Evolutionary conservation across 179 eudicot species (phyloP).

Genomic region (Spinacia oleracea): DNA sequence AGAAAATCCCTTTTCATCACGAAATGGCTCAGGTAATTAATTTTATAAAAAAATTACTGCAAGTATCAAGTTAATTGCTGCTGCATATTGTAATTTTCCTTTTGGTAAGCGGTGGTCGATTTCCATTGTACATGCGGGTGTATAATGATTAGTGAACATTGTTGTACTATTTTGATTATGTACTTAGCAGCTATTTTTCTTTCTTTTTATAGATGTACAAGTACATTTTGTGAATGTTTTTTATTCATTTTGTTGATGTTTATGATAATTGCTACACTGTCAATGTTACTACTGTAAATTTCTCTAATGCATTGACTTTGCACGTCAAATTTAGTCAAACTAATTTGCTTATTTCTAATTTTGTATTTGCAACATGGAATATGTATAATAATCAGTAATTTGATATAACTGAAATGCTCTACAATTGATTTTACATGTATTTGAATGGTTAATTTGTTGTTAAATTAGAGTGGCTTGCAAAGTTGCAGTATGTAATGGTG

Average conservation of each 20-base stretch:
- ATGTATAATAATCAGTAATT: not conserved
- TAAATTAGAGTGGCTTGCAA: not conserved
- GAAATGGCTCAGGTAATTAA: slow-evolving; percentile 76
- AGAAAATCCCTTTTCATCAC: slow-evolving; percentile 86
- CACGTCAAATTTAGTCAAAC: not conserved
- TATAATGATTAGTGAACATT: too few species aligned
- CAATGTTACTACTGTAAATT: not conserved
- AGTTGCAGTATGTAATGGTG: not conserved
- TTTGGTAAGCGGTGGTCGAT: too few species aligned
- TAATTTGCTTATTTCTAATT: not conserved
- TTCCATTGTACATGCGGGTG: too few species aligned
- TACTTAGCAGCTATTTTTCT: too few species aligned
- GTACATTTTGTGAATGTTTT: too few species aligned
- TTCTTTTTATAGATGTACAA: too few species aligned
- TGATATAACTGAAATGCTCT: not conserved
- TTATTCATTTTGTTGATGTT: not conserved
- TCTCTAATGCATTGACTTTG: not conserved
- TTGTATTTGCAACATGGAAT: not conserved
- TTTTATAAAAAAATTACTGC: too few species aligned
- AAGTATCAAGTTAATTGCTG: too few species aligned
- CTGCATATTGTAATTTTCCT: too few species aligned
- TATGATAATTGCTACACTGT: not conserved
- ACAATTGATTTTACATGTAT: not conserved
- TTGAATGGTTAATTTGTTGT: not conserved
- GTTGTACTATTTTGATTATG: too few species aligned